Conservation (phyloP, 2,329 filamentous ascomycete genomes). For the Calycina marina region DNA sequence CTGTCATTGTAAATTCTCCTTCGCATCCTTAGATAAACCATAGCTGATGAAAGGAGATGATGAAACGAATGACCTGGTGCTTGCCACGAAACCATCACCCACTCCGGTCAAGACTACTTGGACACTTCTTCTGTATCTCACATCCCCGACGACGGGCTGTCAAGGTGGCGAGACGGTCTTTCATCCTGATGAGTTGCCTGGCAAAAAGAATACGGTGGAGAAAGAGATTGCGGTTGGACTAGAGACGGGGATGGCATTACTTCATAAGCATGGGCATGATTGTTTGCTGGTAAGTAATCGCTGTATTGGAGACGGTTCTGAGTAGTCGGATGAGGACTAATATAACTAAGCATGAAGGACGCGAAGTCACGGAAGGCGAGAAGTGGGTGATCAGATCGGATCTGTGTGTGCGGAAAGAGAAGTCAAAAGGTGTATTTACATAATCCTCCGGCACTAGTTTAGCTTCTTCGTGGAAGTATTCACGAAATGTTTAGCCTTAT, state of each 20-base stretch:
- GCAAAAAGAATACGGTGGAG: conserved; percentile 27
- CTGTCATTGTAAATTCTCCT: conserved; percentile 61
- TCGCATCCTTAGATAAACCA: conserved; percentile 3
- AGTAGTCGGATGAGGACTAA: conserved; percentile 3
- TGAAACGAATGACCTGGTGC: conserved; percentile 60
- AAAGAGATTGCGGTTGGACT: conserved; percentile 59
- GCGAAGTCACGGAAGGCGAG: conserved; percentile 64
- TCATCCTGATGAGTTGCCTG: conserved; percentile 52
- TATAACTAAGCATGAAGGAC: conserved; percentile 58
- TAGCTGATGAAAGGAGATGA: conserved; percentile 44
- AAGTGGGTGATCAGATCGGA: conserved; percentile 89
- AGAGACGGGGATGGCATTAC: conserved; percentile 71
- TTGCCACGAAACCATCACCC: conserved; percentile 31
- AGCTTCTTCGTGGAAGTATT: no score
- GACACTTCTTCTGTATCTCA: conserved; percentile 82
- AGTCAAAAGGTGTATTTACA: conserved; percentile 1
- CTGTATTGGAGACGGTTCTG: neutral
- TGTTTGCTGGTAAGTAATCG: conserved; percentile 54
- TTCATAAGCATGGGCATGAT: conserved; percentile 80
- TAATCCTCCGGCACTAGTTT: no score
- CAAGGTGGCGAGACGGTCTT: conserved; percentile 84
- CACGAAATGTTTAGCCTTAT: no score
- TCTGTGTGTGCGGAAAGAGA: conserved; percentile 47
- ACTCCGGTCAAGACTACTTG: conserved; percentile 62
- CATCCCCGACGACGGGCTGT: conserved; percentile 59